Percentiles rank a stretch among this genome's conserved stretches.
Conservation (phyloP, 1,284 basidiomycete species). For the Cystobasidiaceae sp. region DNA sequence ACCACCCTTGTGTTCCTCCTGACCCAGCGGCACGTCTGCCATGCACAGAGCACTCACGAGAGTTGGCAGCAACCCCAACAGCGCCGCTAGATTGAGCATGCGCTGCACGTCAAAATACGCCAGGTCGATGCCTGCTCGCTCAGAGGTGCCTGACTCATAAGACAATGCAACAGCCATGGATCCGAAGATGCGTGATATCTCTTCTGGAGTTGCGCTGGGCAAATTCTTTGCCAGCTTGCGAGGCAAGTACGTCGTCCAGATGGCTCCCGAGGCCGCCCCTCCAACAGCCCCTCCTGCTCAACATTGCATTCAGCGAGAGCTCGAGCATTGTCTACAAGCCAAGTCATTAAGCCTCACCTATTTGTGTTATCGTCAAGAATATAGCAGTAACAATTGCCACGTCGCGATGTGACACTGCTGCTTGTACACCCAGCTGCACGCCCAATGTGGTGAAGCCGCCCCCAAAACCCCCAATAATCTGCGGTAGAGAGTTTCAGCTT, state of each 20-base stretch:
- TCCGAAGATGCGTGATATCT: slow-evolving; percentile 40
- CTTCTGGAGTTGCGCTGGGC: slow-evolving; percentile 22
- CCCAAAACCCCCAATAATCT: slow-evolving; percentile 35
- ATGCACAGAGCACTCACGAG: slow-evolving; percentile 11
- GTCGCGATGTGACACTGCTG: slow-evolving; percentile 40
- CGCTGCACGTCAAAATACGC: slow-evolving; percentile 42
- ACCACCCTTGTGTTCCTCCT: background rate
- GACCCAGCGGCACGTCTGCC: slow-evolving; percentile 12
- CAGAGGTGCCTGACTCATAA: slow-evolving; percentile 34
- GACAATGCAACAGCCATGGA: slow-evolving; percentile 40
- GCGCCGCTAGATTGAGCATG: slow-evolving; percentile 34
- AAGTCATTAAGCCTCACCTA: too few relatives aligned
- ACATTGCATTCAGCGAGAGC: background rate
- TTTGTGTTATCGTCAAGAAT: slow-evolving; percentile 43
- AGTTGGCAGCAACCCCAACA: slow-evolving; percentile 19
- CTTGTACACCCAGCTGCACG: slow-evolving; percentile 42
- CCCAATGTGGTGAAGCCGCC: slow-evolving; percentile 43
- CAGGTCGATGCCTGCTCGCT: slow-evolving; percentile 37
- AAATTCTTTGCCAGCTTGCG: slow-evolving; percentile 35
- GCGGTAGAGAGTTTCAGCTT: background rate
- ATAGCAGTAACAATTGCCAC: slow-evolving; percentile 43
- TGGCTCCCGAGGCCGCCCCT: slow-evolving; percentile 41
- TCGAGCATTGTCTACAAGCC: too few relatives aligned
- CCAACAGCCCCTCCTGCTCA: slow-evolving; percentile 40
- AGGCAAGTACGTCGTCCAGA: slow-evolving; percentile 42